Base-by-base conservation (phyloP, 345 rosid species). In the Gossypium herbaceum region DNA sequence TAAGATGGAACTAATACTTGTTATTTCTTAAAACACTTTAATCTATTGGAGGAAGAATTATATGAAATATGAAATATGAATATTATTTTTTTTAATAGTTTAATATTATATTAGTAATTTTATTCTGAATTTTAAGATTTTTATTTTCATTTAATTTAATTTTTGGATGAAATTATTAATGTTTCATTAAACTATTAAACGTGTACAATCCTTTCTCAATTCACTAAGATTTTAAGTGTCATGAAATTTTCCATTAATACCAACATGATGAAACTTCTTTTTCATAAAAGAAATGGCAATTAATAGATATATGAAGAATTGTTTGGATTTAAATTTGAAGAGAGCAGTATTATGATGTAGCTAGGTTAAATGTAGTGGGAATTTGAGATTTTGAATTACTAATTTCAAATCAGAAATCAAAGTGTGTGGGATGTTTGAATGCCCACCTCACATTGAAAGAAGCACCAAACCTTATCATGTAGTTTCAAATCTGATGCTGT, bases 401-500 rank as follows among this genome's bases (percentile, higher is more conserved):
- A 50, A 0, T 15, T 68, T 43, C 44, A 68, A 50, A 50, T 67
- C 20, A 13, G 16, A n/a, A 17, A 41, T 64, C 13, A 64, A 63
- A 63, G 8, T n/a, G 27, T 68, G 56, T 50, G 72, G 72, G 59
- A 50, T 16, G 54, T 68, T 68, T 15, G 34, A 68, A 68, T 48
- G 2, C 5, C 57, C 72, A 68, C 43, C 7, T 9, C 43, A 48
- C 19, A 10, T 51, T 70, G 25, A 70, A 70, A 51, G 59, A 1
- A 17, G 73, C 73, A 70, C 73, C 60, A 17, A 57, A 70, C 25
- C 61, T 29, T 70, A 52, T 16, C 61, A 11, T 52, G 6, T 9
- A 59, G 52, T 59, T 52, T 69, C 45, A 69, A 51, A 69, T 69
- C 45, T 51, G 60, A 51, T 69, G 45, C 60, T 69, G 73, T 70